Percentiles rank a stretch among this genome's conserved stretches.
phyloP scores from a whole-genome alignment of 208 protist species.

The Perkinsela sp. region DNA sequence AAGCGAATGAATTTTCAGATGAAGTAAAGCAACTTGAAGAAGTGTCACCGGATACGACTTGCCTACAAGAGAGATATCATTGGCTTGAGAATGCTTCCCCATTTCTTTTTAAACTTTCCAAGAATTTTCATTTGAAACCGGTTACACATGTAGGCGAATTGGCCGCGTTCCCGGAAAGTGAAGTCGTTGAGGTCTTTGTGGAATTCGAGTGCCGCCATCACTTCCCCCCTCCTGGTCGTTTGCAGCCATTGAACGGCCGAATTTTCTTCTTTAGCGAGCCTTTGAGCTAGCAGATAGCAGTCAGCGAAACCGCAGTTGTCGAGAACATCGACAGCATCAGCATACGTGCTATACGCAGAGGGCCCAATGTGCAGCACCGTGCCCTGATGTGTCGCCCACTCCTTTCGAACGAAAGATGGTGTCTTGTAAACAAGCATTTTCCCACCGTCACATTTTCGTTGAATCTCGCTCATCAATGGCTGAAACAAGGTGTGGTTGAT shows the following conservation, averaged over 20 bases:
- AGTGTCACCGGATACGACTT: too few relatives aligned
- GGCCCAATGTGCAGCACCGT: conserved; percentile 54
- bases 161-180: conserved; percentile 40
- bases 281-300: conserved; percentile 49
- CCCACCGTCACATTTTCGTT: conserved; percentile 45
- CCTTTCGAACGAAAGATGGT: conserved; percentile 47
- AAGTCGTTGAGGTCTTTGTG: conserved; percentile 34
- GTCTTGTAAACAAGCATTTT: conserved; percentile 40
- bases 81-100: conserved; percentile 26
- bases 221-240: conserved; percentile 37
- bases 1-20: too few relatives aligned
- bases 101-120: conserved; percentile 54
- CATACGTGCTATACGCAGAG: conserved; percentile 42
- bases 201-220: conserved; percentile 58
- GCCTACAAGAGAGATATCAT: background rate
- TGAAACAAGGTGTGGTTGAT: conserved; percentile 64
- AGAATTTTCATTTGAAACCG: conserved; percentile 66
- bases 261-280: conserved; percentile 28
- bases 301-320: conserved; percentile 64
- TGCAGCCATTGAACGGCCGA: conserved; percentile 18
- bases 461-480: conserved; percentile 60
- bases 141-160: conserved; percentile 48
- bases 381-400: conserved; percentile 52
- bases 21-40: too few relatives aligned
- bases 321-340: conserved; percentile 49